Evolutionary conservation across 2,329 filamentous ascomycete genomes (phyloP).

Genomic region (Neobulgaria alba): DNA sequence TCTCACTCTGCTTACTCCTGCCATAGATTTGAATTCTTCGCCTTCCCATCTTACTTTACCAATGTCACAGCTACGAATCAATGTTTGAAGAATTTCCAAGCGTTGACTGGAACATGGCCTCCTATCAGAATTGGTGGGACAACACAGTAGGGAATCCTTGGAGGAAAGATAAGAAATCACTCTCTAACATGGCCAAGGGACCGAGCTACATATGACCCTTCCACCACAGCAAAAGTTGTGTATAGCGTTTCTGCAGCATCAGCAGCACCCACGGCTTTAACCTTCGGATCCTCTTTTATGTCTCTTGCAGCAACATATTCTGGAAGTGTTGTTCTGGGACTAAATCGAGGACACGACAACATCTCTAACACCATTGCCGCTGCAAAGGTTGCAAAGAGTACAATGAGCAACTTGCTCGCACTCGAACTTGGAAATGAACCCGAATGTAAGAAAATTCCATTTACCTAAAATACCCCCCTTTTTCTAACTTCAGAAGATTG

Average conservation of each 20-base stretch:
- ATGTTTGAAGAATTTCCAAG: slow-evolving; percentile 43
- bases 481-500: slow-evolving; percentile 27
- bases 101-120: slow-evolving; percentile 41
- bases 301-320: slow-evolving; percentile 39
- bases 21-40: slow-evolving; percentile 45
- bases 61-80: slow-evolving; percentile 41
- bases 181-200: slow-evolving; percentile 30
- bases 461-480: not conserved
- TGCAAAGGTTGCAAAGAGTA: slow-evolving; percentile 35
- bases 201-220: slow-evolving; percentile 41
- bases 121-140: slow-evolving; percentile 50
- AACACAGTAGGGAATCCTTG: slow-evolving; percentile 34
- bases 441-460: slow-evolving; percentile 37
- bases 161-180: not conserved
- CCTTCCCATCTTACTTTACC: slow-evolving; percentile 45
- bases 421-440: slow-evolving; percentile 52
- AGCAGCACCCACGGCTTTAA: slow-evolving; percentile 41
- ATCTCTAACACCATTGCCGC: slow-evolving; percentile 46
- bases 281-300: slow-evolving; percentile 45
- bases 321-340: slow-evolving; percentile 42
- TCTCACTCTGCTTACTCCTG: too few relatives aligned
- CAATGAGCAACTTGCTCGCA: slow-evolving; percentile 41
- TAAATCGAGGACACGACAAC: slow-evolving; percentile 45
- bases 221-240: slow-evolving; percentile 37
- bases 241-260: slow-evolving; percentile 39